Evolutionary conservation across 129 eudicot genomes (phyloP), one percentile per base, ranked within the genome.

Genomic region (Tagetes patula): DNA sequence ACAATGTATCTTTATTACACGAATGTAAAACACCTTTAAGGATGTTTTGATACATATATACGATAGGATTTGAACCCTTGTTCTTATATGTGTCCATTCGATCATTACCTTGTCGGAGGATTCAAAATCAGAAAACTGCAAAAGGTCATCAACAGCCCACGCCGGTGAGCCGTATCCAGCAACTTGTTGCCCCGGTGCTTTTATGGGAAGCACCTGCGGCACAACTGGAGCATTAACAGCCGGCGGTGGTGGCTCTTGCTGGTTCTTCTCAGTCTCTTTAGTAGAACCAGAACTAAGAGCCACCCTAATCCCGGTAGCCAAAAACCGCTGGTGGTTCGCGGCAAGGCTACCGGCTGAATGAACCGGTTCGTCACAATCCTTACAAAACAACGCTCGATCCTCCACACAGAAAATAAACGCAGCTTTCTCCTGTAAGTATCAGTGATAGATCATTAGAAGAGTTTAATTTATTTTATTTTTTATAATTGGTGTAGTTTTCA

Each of bases 361-460:
- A 54, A 93, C 84, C 0, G 96, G 84, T 78, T 86, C 90, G 33
- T 93, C 98, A 72, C 98, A 93, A 76, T 93, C 95, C 38, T 87
- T 90, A 53, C 98, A 93, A 55, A 89, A 93, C 55, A 93, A 84
- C n/a, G 98, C 98, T 72, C 98, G 83, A 75, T 93, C 98, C 81
- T 93, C 96, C 43, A 93, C 96, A 30, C 98, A 93, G 90, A 85
- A 87, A 48, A 89, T 86, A 72, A 89, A 89, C 5, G 96, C 96
- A 1, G 96, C 76, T 64, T 89, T 89, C 55, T 89, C 96, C 96
- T 88, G 73, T 56, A 81, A 8, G 45, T 1, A 43, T 43, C 47
- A 7, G 6, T 2, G 27, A 20, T 20, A 20, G 27, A 20, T 20
- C 27, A 20, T 0, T 20, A 20, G 27, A 20, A 20, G 27, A 20